A percentile compares a stretch with the other conserved stretches of the same genome.
These are phyloP conservation scores for Aspergillus transmontanensis DNA, from an alignment of 2,329 filamentous ascomycete genomes.

Conservation along the genomic window DNA sequence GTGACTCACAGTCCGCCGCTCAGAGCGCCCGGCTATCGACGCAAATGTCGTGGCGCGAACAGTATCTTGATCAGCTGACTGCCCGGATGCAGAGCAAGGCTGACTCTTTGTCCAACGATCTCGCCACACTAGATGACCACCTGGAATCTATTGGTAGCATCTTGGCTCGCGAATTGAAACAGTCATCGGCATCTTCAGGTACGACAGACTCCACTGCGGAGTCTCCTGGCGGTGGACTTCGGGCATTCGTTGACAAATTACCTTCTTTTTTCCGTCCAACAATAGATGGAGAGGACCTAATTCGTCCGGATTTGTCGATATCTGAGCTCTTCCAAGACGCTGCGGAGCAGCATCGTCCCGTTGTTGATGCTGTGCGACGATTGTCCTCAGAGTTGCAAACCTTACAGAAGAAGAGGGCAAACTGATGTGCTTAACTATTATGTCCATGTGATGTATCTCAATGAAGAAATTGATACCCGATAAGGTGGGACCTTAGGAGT, in stretches of 20 bases:
- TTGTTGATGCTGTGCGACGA: conserved; percentile 28
- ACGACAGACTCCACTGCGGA: not conserved
- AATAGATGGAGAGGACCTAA: not conserved
- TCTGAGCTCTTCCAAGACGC: conserved; percentile 26
- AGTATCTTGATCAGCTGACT: conserved; percentile 37
- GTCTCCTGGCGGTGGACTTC: not conserved
- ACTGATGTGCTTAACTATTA: not conserved
- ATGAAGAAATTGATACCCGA: not conserved
- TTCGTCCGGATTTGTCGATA: conserved; percentile 5
- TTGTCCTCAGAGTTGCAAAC: conserved; percentile 28
- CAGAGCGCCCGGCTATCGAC: conserved; percentile 32
- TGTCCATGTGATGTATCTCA: not conserved
- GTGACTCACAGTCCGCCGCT: conserved; percentile 15
- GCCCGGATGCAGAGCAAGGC: conserved; percentile 36
- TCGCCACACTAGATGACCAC: conserved; percentile 37
- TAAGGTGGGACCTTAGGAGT: not conserved
- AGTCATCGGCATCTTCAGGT: not conserved
- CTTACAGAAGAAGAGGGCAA: conserved; percentile 19
- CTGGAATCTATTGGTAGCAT: conserved; percentile 38
- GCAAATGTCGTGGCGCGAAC: conserved; percentile 33
- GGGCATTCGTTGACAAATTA: conserved; percentile 1
- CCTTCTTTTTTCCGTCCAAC: conserved; percentile 10
- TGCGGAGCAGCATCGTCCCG: conserved; percentile 30
- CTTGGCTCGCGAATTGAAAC: conserved; percentile 25
- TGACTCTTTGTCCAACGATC: conserved; percentile 31